These are phyloP conservation scores for Talaromyces sp. DNA, from an alignment of 2,329 filamentous ascomycete genomes.

Conservation along the genomic window DNA sequence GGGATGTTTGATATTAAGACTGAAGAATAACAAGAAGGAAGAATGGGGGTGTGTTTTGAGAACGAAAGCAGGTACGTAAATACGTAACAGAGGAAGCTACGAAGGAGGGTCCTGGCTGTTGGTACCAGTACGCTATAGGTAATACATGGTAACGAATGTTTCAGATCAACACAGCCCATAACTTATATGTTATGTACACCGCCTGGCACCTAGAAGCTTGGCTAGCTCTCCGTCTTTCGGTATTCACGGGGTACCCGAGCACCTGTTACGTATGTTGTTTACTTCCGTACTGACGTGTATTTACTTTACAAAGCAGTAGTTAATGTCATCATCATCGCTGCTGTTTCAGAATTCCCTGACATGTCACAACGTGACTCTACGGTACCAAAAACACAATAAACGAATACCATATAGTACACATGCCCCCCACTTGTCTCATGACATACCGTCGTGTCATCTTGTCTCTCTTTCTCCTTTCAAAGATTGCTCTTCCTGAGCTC, in stretches of 20 bases:
- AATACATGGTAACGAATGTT: background rate
- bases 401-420: background rate
- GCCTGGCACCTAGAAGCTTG: constrained; percentile 5
- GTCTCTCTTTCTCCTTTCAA: background rate
- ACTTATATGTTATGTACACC: too few relatives aligned
- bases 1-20: background rate
- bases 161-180: constrained; percentile 7
- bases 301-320: background rate
- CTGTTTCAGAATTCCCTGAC: background rate
- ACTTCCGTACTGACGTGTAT: background rate
- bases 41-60: background rate
- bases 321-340: background rate
- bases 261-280: background rate
- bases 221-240: background rate
- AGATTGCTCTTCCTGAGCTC: background rate
- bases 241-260: background rate
- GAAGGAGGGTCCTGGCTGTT: constrained; percentile 1
- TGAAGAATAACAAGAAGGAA: constrained; percentile 1
- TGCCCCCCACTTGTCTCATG: background rate
- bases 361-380: background rate
- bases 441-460: background rate
- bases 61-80: constrained; percentile 1
- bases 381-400: background rate
- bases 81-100: constrained; percentile 1
- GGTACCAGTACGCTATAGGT: background rate